These are phyloP conservation scores for Botrytis elliptica DNA, from an alignment of 2,329 filamentous ascomycete genomes.

Conservation along the genomic window DNA sequence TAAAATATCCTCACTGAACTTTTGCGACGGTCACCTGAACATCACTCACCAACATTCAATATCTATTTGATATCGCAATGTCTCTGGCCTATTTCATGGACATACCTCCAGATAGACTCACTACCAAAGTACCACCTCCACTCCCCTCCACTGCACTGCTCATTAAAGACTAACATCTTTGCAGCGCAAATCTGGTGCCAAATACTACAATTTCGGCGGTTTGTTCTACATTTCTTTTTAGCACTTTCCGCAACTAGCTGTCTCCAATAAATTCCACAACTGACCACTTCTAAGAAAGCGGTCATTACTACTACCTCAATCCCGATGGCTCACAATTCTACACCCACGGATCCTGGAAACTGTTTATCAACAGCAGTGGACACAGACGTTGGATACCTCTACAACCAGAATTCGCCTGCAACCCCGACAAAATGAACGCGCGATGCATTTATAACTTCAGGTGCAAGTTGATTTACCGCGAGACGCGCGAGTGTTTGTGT, in stretches of 20 bases:
- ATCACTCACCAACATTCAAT: background rate
- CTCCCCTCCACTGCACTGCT: background rate
- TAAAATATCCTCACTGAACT: no score
- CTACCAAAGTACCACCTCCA: background rate
- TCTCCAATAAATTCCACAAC: background rate
- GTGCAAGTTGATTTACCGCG: no score
- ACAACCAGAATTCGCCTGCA: background rate
- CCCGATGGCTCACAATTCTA: background rate
- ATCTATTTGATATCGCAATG: background rate
- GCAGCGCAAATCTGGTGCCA: background rate
- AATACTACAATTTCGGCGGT: background rate
- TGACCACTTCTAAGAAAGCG: background rate
- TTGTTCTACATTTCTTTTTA: background rate
- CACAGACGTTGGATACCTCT: background rate
- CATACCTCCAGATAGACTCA: background rate
- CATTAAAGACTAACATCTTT: background rate
- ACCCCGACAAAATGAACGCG: background rate
- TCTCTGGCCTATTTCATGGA: background rate
- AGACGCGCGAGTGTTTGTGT: background rate
- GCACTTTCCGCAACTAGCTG: background rate
- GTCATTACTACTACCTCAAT: background rate
- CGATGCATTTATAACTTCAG: background rate
- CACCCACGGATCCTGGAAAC: background rate
- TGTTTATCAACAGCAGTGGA: background rate
- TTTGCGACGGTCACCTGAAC: background rate